Conservation (phyloP, 2,329 filamentous ascomycete genomes). For the Paecilomyces sp. region DNA sequence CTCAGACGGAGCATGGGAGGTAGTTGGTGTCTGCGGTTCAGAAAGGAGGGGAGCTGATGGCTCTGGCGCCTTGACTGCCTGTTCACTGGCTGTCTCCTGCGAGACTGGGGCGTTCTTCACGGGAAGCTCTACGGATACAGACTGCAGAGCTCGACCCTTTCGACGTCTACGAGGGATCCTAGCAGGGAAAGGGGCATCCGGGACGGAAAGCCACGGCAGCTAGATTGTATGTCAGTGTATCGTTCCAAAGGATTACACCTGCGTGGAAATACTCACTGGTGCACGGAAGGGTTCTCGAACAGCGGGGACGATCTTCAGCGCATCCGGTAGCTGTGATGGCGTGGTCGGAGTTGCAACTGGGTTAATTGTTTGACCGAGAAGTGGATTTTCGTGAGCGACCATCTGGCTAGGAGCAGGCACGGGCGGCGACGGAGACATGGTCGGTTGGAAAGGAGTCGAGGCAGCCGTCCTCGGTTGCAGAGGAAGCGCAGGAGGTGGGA, state of each 20-base stretch:
- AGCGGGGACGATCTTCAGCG: conserved; percentile 15
- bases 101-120: conserved; percentile 30
- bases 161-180: conserved; percentile 43
- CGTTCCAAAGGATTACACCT: background rate
- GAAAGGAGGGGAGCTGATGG: conserved; percentile 19
- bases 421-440: conserved; percentile 28
- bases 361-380: conserved; percentile 15
- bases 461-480: conserved; percentile 27
- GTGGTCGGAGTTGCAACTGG: conserved; percentile 23
- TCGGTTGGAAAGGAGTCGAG: conserved; percentile 28
- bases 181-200: conserved; percentile 48
- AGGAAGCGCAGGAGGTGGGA: conserved; percentile 27
- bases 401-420: conserved; percentile 18
- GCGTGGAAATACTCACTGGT: conserved; percentile 28
- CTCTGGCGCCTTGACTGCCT: conserved; percentile 13
- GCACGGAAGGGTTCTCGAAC: conserved; percentile 42
- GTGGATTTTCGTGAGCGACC: conserved; percentile 20
- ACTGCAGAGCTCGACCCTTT: conserved; percentile 26
- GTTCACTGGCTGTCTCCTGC: conserved; percentile 13
- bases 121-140: conserved; percentile 44
- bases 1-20: conserved; percentile 53
- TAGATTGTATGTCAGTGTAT: conserved; percentile 17
- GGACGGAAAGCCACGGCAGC: conserved; percentile 56
- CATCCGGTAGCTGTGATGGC: conserved; percentile 22
- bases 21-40: conserved; percentile 50